These are phyloP conservation scores for Stentor coeruleus DNA, from an alignment of 73 alveolate species.

Conservation along the genomic window DNA sequence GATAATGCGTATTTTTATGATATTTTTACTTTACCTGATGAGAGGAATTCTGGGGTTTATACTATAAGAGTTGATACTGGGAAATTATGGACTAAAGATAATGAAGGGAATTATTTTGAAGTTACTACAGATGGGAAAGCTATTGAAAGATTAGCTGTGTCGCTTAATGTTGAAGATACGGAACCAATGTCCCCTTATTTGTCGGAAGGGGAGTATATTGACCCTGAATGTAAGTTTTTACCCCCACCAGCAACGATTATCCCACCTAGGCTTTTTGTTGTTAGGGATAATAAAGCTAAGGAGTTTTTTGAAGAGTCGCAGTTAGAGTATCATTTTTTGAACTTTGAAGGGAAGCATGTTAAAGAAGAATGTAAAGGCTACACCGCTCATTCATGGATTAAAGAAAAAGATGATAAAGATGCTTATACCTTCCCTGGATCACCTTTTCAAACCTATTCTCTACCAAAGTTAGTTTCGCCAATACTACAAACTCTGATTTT, in stretches of 20 bases:
- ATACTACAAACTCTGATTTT: constrained; percentile 5
- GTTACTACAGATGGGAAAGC: constrained; percentile 79
- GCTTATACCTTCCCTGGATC: background rate
- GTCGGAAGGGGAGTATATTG: constrained; percentile 61
- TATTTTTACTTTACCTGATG: constrained; percentile 75
- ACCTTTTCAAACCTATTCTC: background rate
- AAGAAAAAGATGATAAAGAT: background rate
- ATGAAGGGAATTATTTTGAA: constrained; percentile 82
- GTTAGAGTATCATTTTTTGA: constrained; percentile 45
- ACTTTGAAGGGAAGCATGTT: background rate
- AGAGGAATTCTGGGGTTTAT: constrained; percentile 86
- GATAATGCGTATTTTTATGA: constrained; percentile 75
- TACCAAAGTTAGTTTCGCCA: background rate
- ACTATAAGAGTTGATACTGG: constrained; percentile 72
- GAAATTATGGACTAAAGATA: constrained; percentile 81
- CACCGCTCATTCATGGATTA: background rate
- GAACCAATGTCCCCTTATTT: constrained; percentile 60
- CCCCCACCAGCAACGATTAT: constrained; percentile 66
- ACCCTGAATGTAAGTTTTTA: constrained; percentile 61
- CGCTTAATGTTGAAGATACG: constrained; percentile 53
- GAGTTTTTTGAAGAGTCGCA: constrained; percentile 43
- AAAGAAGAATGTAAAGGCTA: constrained; percentile 5
- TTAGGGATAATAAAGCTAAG: constrained; percentile 41
- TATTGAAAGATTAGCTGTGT: constrained; percentile 53
- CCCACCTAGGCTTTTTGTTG: constrained; percentile 53